Base-by-base conservation (phyloP, 2,329 filamentous ascomycete genomes). In the Cladosporium phlei region DNA sequence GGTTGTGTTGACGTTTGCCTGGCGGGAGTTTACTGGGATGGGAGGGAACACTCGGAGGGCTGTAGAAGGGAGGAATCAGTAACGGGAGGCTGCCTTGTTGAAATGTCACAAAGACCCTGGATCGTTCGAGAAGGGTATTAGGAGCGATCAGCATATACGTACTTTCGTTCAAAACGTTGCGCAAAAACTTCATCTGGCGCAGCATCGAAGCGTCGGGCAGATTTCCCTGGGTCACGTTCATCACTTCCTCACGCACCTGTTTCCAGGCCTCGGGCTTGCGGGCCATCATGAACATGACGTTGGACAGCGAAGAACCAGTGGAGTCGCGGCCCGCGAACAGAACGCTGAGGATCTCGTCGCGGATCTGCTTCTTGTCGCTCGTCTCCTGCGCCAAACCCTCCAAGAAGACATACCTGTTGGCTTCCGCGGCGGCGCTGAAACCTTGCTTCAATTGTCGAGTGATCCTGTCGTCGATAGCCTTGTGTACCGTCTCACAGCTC, bases 241-340 rank as follows among this genome's bases (percentile, higher is more conserved):
- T n/a, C n/a, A n/a, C n/a, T n/a, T n/a, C n/a, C n/a, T n/a, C n/a
- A n/a, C n/a, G n/a, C n/a, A n/a, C n/a, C n/a, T n/a, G n/a, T n/a
- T n/a, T n/a, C n/a, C n/a, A n/a, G n/a, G n/a, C 75, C 2, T 78
- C 70, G 0, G 88, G 88, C 54, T 87, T 76, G 12, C 81, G 79
- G 25, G 83, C 78, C 2, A 96, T 75, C 66, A 95, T 87, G 65
- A 91, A 93, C 49, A 95, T 74, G 25, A 79, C 74, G 83, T 88
- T 95, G 0, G 82, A 85, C 1, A 96, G 74, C 0, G 86, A 88
- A n/a, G 76, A 79, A 21, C 89, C 89, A 0, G 90, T 95, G 11
- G 90, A 95, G 66, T 96, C 90, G 20, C 86, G 78, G 10, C 88
- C 89, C 2, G 90, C 90, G 11, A 96, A 77, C 2, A 96, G 77